phyloP scores from a whole-genome alignment of 305 asterid species.

The Coffea humblotiana region DNA sequence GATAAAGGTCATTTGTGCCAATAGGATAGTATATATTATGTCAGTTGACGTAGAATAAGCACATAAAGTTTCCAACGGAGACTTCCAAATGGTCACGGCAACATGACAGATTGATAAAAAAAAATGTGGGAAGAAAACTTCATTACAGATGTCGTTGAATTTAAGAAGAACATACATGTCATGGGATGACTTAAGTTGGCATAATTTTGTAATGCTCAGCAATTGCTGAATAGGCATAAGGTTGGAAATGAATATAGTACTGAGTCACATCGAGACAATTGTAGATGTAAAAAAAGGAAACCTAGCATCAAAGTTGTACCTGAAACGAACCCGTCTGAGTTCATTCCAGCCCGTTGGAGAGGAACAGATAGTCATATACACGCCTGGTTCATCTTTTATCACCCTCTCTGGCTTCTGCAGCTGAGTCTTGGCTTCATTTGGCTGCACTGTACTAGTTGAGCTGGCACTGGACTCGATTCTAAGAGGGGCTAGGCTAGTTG shows the following conservation, averaged over 20 bases:
- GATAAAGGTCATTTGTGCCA: background rate
- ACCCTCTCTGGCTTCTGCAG: constrained; percentile 49
- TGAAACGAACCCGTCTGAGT: constrained; percentile 85
- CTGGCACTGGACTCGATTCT: constrained; percentile 44
- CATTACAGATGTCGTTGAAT: background rate
- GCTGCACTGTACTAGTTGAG: constrained; percentile 29
- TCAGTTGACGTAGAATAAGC: background rate
- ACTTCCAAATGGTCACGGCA: background rate
- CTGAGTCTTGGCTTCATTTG: constrained; percentile 48
- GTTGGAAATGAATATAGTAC: background rate
- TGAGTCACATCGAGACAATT: background rate
- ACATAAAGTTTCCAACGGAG: background rate
- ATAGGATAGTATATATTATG: background rate
- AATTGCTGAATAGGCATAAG: background rate
- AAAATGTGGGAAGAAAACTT: background rate
- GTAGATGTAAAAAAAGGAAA: background rate
- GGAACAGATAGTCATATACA: constrained; percentile 61
- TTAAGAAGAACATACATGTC: background rate
- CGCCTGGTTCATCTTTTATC: constrained; percentile 78
- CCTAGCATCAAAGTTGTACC: constrained; percentile 34
- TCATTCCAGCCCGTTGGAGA: constrained; percentile 66
- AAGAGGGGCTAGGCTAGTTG: constrained; percentile 36
- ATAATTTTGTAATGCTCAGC: background rate
- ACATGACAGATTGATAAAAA: background rate
- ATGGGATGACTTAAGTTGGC: background rate